These are phyloP conservation scores for Neckera pumila DNA, from an alignment of 225 moss, liverwort and hornwort species.

Conservation along the genomic window DNA sequence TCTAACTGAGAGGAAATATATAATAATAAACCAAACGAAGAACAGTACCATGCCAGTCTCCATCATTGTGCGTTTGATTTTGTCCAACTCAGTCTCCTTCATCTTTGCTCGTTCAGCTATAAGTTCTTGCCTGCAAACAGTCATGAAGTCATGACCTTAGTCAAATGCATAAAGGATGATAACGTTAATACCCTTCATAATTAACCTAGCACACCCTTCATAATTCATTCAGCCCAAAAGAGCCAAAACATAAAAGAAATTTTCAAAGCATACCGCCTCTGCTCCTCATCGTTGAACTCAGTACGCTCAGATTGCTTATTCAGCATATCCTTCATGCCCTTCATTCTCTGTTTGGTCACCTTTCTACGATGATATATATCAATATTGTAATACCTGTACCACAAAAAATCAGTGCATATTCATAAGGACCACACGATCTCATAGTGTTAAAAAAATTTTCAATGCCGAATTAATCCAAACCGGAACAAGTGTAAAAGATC, in stretches of 20 bases:
- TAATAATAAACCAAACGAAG: not conserved
- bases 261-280: slow-evolving; percentile 47
- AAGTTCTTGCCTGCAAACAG: slow-evolving; percentile 55
- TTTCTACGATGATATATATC: slow-evolving; percentile 88
- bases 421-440: not conserved
- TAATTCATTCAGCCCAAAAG: not conserved
- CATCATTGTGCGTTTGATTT: slow-evolving; percentile 89
- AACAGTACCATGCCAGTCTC: slow-evolving; percentile 76
- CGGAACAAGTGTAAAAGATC: not conserved
- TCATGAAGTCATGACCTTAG: not conserved
- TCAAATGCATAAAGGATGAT: not conserved
- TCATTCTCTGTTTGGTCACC: slow-evolving; percentile 56
- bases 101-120: slow-evolving; percentile 69
- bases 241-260: not conserved
- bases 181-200: not conserved
- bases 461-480: not conserved
- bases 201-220: not conserved
- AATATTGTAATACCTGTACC: slow-evolving; percentile 79
- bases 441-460: not conserved
- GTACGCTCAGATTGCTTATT: slow-evolving; percentile 64
- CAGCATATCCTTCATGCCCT: slow-evolving; percentile 67
- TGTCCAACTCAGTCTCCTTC: slow-evolving; percentile 84
- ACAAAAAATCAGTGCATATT: not conserved
- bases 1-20: not conserved
- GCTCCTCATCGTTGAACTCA: slow-evolving; percentile 95